Percentiles rank a stretch among this genome's conserved stretches.
Conservation (phyloP, 225 moss, liverwort and hornwort species). For the Marchantia paleacea region DNA sequence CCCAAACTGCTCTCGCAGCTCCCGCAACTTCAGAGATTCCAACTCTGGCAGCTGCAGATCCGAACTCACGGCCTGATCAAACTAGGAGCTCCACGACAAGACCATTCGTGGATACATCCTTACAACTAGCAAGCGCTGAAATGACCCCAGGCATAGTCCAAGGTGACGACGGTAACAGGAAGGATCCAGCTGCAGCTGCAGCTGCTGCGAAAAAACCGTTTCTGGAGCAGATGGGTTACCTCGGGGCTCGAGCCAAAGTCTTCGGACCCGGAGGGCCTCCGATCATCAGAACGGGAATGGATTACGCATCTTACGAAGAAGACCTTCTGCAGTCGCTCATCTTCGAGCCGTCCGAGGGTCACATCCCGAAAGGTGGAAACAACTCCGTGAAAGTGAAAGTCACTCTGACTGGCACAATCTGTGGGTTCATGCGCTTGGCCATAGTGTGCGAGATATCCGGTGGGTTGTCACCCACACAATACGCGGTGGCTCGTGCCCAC, state of each 20-base stretch:
- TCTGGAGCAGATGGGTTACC: conserved; percentile 34
- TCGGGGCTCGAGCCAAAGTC: conserved; percentile 28
- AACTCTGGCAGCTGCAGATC: not conserved
- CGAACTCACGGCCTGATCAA: not conserved
- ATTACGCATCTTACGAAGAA: conserved; percentile 32
- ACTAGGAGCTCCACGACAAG: not conserved
- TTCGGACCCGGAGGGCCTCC: conserved; percentile 30
- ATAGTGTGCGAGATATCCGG: conserved; percentile 70
- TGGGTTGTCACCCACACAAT: conserved; percentile 55
- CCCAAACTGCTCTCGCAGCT: not conserved
- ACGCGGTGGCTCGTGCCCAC: conserved; percentile 64
- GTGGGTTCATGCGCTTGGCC: conserved; percentile 70
- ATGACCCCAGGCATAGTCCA: not conserved
- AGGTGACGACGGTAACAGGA: not conserved
- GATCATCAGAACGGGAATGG: conserved; percentile 19
- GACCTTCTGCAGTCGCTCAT: conserved; percentile 40
- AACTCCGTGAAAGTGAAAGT: conserved; percentile 46
- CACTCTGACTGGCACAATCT: conserved; percentile 53
- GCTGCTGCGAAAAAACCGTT: conserved; percentile 21
- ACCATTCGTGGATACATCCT: not conserved
- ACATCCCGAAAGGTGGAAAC: conserved; percentile 38
- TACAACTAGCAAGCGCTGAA: not conserved
- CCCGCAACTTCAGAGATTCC: not conserved
- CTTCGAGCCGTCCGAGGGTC: conserved; percentile 46
- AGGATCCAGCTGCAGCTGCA: not conserved